phyloP scores from a whole-genome alignment of 2,329 filamentous ascomycete genomes.

The Lecanicillium sp. region DNA sequence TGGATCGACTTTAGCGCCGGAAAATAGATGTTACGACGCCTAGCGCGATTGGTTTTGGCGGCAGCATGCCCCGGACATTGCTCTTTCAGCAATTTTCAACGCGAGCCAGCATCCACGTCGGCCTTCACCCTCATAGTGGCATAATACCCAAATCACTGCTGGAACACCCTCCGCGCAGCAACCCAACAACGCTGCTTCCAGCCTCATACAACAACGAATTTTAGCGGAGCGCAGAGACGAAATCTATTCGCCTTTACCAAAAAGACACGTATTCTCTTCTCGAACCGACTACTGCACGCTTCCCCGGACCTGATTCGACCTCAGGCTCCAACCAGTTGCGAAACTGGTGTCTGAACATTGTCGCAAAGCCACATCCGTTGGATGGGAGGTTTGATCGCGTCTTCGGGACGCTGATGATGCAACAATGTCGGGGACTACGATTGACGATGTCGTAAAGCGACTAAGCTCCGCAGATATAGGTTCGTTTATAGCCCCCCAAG shows the following conservation, averaged over 20 bases:
- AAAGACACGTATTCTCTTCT: neutral
- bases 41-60: conserved; percentile 36
- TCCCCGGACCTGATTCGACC: too few relatives aligned
- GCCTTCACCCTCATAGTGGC: conserved; percentile 7
- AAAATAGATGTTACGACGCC: conserved; percentile 25
- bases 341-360: too few relatives aligned
- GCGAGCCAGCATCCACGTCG: conserved; percentile 14
- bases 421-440: conserved; percentile 52
- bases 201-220: neutral
- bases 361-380: conserved; percentile 15
- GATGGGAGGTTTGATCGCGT: conserved; percentile 27
- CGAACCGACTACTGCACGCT: neutral
- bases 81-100: conserved; percentile 31
- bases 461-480: conserved; percentile 48
- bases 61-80: conserved; percentile 29
- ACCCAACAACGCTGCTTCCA: conserved; percentile 2
- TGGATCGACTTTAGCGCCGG: conserved; percentile 16
- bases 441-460: conserved; percentile 57
- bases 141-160: conserved; percentile 7
- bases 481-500: conserved; percentile 22
- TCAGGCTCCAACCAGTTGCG: too few relatives aligned
- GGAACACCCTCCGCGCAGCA: conserved; percentile 3
- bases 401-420: conserved; percentile 36
- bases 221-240: neutral
- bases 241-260: too few relatives aligned